phyloP scores from a whole-genome alignment of 2,329 filamentous ascomycete genomes.

The Purpureocillium lavendulum region DNA sequence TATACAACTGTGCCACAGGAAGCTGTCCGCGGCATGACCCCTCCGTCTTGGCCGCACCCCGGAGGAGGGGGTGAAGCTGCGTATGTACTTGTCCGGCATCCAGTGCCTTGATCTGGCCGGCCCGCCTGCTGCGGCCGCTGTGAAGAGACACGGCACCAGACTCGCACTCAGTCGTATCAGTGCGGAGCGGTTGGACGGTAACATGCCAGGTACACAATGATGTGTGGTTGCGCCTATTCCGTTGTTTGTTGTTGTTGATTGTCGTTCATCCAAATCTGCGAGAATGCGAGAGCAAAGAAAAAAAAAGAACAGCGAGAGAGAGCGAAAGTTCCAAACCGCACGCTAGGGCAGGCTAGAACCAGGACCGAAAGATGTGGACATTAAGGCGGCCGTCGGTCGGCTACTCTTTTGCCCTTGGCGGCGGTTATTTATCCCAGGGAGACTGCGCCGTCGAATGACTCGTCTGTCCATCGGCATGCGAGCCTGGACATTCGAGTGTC shows the following conservation, averaged over 20 bases:
- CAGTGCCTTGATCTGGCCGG: too few relatives aligned
- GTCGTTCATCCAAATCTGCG: conserved; percentile 1
- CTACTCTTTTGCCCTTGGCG: not conserved
- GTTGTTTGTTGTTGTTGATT: not conserved
- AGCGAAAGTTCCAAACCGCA: conserved; percentile 3
- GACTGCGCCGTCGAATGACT: too few relatives aligned
- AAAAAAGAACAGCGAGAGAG: not conserved
- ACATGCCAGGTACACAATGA: conserved; percentile 22
- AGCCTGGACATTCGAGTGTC: not conserved
- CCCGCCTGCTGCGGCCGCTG: too few relatives aligned
- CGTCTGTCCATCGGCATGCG: not conserved
- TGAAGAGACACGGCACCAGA: too few relatives aligned
- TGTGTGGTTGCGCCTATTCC: conserved; percentile 3
- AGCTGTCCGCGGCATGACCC: not conserved
- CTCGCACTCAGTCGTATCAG: too few relatives aligned
- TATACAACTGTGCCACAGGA: conserved; percentile 12
- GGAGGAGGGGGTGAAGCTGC: too few relatives aligned
- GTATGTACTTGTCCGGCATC: conserved; percentile 3
- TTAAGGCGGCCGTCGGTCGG: not conserved
- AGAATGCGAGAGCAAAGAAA: not conserved
- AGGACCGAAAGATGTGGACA: not conserved
- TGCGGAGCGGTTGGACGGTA: conserved; percentile 4
- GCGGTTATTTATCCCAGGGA: conserved; percentile 1
- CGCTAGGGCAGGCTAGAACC: not conserved
- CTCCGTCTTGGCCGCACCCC: too few relatives aligned